phyloP scores from a whole-genome alignment of 257 asterid genomes.

The Linaria vulgaris region DNA sequence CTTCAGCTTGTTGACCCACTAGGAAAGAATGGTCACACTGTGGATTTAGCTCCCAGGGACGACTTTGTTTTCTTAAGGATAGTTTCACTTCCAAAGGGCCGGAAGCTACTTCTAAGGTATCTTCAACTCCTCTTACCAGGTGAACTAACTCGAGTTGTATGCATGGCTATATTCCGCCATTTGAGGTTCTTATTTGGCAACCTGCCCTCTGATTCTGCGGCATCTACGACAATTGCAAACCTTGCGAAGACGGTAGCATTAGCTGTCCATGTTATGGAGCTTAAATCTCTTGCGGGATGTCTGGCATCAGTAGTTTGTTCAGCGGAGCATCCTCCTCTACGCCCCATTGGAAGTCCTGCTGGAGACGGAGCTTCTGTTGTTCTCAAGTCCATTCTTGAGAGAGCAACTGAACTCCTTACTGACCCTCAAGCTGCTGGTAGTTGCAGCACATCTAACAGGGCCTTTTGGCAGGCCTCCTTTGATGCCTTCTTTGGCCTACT shows the following conservation, averaged over 20 bases:
- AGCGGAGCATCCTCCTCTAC: conserved; percentile 68
- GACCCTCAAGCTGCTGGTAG: conserved; percentile 51
- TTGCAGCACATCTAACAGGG: conserved; percentile 49
- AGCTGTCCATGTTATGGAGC: conserved; percentile 52
- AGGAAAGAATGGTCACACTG: conserved; percentile 50
- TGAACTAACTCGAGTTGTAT: conserved; percentile 62
- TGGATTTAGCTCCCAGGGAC: conserved; percentile 47
- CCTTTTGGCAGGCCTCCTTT: conserved; percentile 83
- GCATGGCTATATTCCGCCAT: conserved; percentile 81
- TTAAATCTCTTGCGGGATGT: conserved; percentile 66
- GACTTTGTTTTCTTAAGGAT: conserved; percentile 62
- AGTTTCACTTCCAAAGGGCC: conserved; percentile 69
- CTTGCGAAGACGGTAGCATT: conserved; percentile 49
- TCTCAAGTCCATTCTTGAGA: conserved; percentile 66
- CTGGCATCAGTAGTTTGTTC: conserved; percentile 85
- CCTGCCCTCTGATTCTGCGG: conserved; percentile 41
- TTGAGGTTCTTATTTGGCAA: conserved; percentile 70
- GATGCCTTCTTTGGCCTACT: conserved; percentile 69
- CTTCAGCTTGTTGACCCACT: conserved; percentile 78
- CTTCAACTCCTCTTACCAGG: conserved; percentile 59
- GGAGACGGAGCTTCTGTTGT: conserved; percentile 76
- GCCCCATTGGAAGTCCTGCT: conserved; percentile 60
- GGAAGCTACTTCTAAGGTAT: conserved; percentile 56
- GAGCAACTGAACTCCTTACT: conserved; percentile 68
- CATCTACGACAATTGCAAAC: conserved; percentile 32